Percentiles rank a stretch among this genome's conserved stretches.
phyloP scores from a whole-genome alignment of 1,284 basidiomycete species.

The Taiwanofungus camphoratus region DNA sequence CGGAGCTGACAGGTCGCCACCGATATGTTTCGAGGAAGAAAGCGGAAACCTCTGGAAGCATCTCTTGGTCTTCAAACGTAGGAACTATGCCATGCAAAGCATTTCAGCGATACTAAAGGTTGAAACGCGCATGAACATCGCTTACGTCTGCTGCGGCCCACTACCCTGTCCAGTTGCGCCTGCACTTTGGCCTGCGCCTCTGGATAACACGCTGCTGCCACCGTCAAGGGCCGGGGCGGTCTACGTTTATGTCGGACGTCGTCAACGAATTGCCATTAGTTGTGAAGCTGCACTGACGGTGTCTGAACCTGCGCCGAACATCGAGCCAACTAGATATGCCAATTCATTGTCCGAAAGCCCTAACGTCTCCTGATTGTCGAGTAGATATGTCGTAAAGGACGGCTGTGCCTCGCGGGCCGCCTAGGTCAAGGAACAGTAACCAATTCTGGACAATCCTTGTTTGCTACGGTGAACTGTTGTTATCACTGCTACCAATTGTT shows the following conservation, averaged over 20 bases:
- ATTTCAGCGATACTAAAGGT: background rate
- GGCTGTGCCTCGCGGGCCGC: slow-evolving; percentile 32
- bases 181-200: slow-evolving; percentile 50
- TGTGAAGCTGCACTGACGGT: slow-evolving; percentile 31
- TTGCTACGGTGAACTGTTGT: background rate
- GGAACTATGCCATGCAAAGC: slow-evolving; percentile 33
- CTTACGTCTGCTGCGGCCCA: slow-evolving; percentile 49
- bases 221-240: slow-evolving; percentile 50
- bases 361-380: slow-evolving; percentile 46
- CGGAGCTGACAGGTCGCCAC: slow-evolving; percentile 53
- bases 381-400: slow-evolving; percentile 52
- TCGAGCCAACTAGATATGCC: slow-evolving; percentile 53
- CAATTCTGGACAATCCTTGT: background rate
- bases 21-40: slow-evolving; percentile 58
- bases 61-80: slow-evolving; percentile 42
- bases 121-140: background rate
- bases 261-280: background rate
- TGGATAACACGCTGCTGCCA: slow-evolving; percentile 61
- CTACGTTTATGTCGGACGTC: slow-evolving; percentile 15
- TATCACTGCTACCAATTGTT: slow-evolving; percentile 35
- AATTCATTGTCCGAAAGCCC: slow-evolving; percentile 48
- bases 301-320: slow-evolving; percentile 62
- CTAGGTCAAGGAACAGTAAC: too few species aligned
- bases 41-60: slow-evolving; percentile 50
- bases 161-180: slow-evolving; percentile 51